Conservation (phyloP, 192 early-diverging fungal genomes). For the Chytriomyces sp. region DNA sequence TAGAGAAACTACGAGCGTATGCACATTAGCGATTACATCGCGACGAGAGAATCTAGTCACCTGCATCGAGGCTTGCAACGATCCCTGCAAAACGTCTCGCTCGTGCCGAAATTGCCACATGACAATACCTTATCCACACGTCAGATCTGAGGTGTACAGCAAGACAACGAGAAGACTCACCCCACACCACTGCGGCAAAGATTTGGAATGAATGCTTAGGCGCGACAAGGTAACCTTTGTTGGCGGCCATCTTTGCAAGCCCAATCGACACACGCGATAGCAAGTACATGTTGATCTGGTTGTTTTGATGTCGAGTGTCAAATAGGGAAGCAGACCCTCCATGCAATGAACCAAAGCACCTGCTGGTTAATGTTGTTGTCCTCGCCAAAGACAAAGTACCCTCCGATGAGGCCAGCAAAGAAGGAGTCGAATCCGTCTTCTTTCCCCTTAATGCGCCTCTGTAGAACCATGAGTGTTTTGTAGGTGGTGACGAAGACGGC, state of each 20-base stretch:
- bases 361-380: constrained; percentile 97
- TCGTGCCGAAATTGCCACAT: constrained; percentile 96
- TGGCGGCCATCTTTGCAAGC: constrained; percentile 77
- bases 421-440: constrained; percentile 81
- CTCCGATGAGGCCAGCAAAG: constrained; percentile 86
- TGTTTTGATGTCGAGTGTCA: too few relatives aligned
- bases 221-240: constrained; percentile 69
- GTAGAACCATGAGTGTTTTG: constrained; percentile 85
- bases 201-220: constrained; percentile 82
- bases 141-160: neutral
- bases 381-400: constrained; percentile 92
- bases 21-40: neutral
- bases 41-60: neutral
- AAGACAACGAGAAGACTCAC: constrained; percentile 39
- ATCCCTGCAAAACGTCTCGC: constrained; percentile 83
- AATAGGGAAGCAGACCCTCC: neutral
- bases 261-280: constrained; percentile 91
- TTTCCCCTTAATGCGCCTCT: constrained; percentile 71
- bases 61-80: constrained; percentile 92
- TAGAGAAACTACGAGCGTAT: constrained; percentile 5
- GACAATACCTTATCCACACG: constrained; percentile 54
- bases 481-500: constrained; percentile 93
- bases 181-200: constrained; percentile 95
- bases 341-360: constrained; percentile 46
- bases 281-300: constrained; percentile 90